A percentile compares a stretch with the other conserved stretches of the same genome.
phyloP scores from a whole-genome alignment of 257 asterid species.

The Przewalskia tangutica region DNA sequence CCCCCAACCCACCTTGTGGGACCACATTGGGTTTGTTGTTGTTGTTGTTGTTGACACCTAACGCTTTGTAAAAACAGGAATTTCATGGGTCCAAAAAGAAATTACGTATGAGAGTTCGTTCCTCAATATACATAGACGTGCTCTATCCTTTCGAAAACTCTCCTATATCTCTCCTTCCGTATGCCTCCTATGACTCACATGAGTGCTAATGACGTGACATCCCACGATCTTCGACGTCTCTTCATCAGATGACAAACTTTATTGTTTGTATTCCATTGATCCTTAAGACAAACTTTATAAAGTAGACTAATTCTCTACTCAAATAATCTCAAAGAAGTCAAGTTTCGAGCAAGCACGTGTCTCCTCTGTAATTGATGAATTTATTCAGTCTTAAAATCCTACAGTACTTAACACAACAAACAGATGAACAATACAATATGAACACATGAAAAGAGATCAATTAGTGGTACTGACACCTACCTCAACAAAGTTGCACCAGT shows the following conservation, averaged over 20 bases:
- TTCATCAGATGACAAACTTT: background rate
- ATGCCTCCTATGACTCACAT: background rate
- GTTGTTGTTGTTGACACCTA: background rate
- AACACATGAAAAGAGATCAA: background rate
- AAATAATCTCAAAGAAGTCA: background rate
- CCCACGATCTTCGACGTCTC: background rate
- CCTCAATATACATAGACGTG: background rate
- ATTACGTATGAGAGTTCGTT: background rate
- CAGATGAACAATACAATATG: background rate
- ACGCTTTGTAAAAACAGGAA: background rate
- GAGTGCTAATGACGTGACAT: background rate
- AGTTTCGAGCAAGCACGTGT: background rate
- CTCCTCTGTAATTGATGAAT: background rate
- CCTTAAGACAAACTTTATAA: background rate
- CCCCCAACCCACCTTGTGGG: too few species aligned
- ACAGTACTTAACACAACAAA: background rate
- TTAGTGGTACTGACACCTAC: constrained; percentile 17
- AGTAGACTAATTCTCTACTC: background rate
- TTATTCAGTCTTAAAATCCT: background rate
- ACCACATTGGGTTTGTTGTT: too few species aligned
- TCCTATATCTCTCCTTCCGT: background rate
- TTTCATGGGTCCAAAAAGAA: background rate
- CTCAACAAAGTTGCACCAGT: constrained; percentile 92
- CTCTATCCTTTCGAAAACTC: background rate
- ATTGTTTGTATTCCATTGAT: background rate